Base-by-base conservation (phyloP, 345 rosid species). In the Gossypium ekmanianum region DNA sequence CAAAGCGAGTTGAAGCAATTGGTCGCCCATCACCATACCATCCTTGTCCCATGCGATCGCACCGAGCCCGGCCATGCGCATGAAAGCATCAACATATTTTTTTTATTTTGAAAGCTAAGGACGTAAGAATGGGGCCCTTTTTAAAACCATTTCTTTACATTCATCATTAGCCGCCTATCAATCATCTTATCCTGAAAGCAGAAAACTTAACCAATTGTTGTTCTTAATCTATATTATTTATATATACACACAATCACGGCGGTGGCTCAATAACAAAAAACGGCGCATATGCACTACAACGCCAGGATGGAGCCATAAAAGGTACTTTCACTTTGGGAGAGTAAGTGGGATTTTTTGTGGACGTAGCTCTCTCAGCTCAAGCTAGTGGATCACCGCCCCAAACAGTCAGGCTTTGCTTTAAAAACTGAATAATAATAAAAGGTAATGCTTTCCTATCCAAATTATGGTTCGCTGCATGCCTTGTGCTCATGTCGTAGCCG, bases 321-420 rank as follows among this genome's bases (percentile, higher is more conserved):
- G 54, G n/a, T 12, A 20, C 71, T 66, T 66, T 44, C 34, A 14
- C 8, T 8, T 45, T 45, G 13, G 29, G 20, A 13, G 29, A 20
- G 54, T 20, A 34, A 66, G 71, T 66, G 70, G 69, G 50, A 11
- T 2, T 39, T n/a, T 7, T 64, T 64, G 69, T 64, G 70, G 70
- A 65, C 27, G 67, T 44, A 6, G 4, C 34, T 65, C 67, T 62
- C 67, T 66, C 54, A 45, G 3, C 71, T 45, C 71, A 65, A 41
- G 24, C 54, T 66, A 66, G 71, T 45, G 54, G 34, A 8, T 34
- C 71, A 20, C 52, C 52, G 54, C 54, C 71, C 71, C 70, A 43
- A 44, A 11, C 70, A 66, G 45, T 2, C 34, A 45, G 39, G 12
- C 55, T 67, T 47, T 68, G 7, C 56, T 20, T 8, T 0, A 39